Conservation (phyloP, 257 asterid genomes). For the Thymus quinquecostatus region DNA sequence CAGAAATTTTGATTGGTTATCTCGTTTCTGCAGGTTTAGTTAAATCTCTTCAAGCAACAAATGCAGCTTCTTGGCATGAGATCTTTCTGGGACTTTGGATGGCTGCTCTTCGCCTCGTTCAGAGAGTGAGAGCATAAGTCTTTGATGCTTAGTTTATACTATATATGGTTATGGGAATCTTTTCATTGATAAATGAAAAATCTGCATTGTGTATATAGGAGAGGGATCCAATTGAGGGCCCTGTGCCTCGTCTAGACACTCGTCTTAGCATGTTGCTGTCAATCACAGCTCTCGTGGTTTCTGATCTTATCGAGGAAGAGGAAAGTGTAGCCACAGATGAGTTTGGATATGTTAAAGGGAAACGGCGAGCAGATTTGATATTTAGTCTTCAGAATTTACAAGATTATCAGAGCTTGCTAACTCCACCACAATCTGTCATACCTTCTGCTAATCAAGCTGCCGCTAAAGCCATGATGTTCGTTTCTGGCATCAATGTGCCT, state of each 20-base stretch:
- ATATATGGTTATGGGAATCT: neutral
- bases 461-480: slow-evolving; percentile 78
- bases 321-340: slow-evolving; percentile 50
- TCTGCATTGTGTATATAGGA: slow-evolving; percentile 53
- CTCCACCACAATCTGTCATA: slow-evolving; percentile 76
- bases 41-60: slow-evolving; percentile 84
- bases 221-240: slow-evolving; percentile 98
- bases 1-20: slow-evolving; percentile 22
- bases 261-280: slow-evolving; percentile 90
- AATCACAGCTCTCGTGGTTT: slow-evolving; percentile 80
- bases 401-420: slow-evolving; percentile 75
- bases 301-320: slow-evolving; percentile 93
- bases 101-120: slow-evolving; percentile 94
- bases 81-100: slow-evolving; percentile 95
- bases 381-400: slow-evolving; percentile 76
- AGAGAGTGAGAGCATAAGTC: slow-evolving; percentile 66
- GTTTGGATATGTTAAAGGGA: slow-evolving; percentile 38
- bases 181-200: slow-evolving; percentile 4
- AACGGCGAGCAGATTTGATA: slow-evolving; percentile 64
- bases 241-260: slow-evolving; percentile 92
- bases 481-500: slow-evolving; percentile 59
- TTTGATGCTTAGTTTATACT: slow-evolving; percentile 18
- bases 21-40: slow-evolving; percentile 68
- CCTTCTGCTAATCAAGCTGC: slow-evolving; percentile 94
- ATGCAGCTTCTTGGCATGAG: slow-evolving; percentile 87